Evolutionary conservation across 805 yeast genomes (phyloP).

Genomic region (Allodekkera sacchari): DNA sequence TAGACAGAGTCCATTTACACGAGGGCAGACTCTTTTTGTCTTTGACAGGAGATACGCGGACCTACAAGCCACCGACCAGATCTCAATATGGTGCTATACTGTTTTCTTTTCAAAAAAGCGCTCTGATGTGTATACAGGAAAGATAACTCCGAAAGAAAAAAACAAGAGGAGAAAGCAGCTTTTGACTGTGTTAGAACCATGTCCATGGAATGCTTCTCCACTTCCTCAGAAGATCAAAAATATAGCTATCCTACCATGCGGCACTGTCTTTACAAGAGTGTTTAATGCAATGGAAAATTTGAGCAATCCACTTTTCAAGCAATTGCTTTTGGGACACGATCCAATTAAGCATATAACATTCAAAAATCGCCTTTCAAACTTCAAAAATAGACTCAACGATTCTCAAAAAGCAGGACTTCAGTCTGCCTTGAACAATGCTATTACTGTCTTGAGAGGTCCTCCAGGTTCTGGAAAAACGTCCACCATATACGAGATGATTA

Average conservation of each 20-base stretch:
- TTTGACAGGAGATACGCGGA: constrained; percentile 36
- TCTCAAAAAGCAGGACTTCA: constrained; percentile 71
- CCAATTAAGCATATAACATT: constrained; percentile 35
- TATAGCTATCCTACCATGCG: constrained; percentile 45
- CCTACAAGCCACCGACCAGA: constrained; percentile 18
- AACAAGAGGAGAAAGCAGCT: constrained; percentile 2
- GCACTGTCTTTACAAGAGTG: constrained; percentile 55
- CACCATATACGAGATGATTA: constrained; percentile 72
- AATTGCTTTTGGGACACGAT: constrained; percentile 21
- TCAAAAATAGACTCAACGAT: constrained; percentile 47
- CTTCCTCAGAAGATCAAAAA: constrained; percentile 17
- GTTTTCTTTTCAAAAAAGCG: constrained; percentile 28
- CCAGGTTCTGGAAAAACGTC: constrained; percentile 82
- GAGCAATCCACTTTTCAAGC: constrained; percentile 41
- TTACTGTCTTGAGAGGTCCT: constrained; percentile 63
- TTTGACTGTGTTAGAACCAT: constrained; percentile 38
- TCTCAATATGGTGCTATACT: constrained; percentile 56
- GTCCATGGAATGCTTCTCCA: constrained; percentile 44
- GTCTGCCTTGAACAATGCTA: constrained; percentile 55
- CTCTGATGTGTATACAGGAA: constrained; percentile 22
- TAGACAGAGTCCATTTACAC: constrained; percentile 51
- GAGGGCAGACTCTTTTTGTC: constrained; percentile 51
- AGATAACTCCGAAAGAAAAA: constrained; percentile 7
- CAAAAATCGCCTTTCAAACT: constrained; percentile 42
- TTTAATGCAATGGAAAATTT: constrained; percentile 59